phyloP scores from a whole-genome alignment of 2,329 filamentous ascomycete genomes.

The Ascocoryne sarcoides region DNA sequence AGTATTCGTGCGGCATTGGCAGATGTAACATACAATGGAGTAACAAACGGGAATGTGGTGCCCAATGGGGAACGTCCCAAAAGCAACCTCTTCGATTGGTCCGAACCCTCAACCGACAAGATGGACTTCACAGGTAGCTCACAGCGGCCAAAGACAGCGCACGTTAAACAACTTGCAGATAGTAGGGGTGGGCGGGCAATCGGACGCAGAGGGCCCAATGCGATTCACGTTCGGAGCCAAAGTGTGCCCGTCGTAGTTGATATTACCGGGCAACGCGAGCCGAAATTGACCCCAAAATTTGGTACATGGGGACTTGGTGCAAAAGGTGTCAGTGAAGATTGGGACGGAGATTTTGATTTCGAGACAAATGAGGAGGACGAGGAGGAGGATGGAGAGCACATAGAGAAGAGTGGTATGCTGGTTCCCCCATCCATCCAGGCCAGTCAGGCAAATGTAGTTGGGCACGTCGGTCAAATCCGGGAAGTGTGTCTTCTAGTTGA shows the following conservation, averaged over 20 bases:
- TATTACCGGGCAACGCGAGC: constrained; percentile 41
- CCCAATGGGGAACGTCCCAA: constrained; percentile 41
- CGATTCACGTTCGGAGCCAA: constrained; percentile 64
- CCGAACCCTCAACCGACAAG: constrained; percentile 58
- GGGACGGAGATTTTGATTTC: constrained; percentile 86
- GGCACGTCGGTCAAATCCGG: constrained; percentile 74
- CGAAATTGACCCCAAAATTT: constrained; percentile 57
- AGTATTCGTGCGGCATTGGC: constrained; percentile 46
- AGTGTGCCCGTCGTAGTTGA: constrained; percentile 70
- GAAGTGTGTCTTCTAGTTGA: constrained; percentile 77
- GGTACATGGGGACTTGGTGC: constrained; percentile 75
- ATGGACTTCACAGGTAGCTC: constrained; percentile 47
- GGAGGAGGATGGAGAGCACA: constrained; percentile 35
- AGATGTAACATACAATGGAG: constrained; percentile 41
- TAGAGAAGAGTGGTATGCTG: constrained; percentile 44
- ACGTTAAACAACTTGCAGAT: constrained; percentile 66
- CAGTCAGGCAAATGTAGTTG: constrained; percentile 72
- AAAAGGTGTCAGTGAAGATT: constrained; percentile 75
- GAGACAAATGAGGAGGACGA: constrained; percentile 26
- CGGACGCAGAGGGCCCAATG: constrained; percentile 58
- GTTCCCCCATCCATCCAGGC: constrained; percentile 74
- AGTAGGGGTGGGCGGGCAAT: constrained; percentile 59
- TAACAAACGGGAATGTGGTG: constrained; percentile 27
- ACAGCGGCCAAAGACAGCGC: constrained; percentile 64
- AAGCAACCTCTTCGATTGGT: constrained; percentile 73